Conservation (phyloP, 2,329 filamentous ascomycete genomes). For the Calonectria hongkongensis region DNA sequence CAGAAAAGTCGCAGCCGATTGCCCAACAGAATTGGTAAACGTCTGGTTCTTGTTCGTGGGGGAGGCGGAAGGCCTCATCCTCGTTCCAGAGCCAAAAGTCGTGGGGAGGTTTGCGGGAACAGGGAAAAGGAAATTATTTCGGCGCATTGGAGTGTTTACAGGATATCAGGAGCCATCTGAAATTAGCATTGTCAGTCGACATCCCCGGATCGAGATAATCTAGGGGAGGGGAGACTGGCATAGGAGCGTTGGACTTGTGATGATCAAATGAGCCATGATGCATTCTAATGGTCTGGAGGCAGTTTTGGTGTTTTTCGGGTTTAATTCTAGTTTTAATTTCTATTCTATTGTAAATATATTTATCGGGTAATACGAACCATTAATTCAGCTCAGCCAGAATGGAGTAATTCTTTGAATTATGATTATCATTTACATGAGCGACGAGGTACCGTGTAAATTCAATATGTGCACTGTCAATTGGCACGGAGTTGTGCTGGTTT, state of each 20-base stretch:
- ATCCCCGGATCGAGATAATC: background rate
- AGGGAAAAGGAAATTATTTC: background rate
- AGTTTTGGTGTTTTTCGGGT: background rate
- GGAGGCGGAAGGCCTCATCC: background rate
- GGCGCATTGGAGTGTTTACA: slow-evolving; percentile 1
- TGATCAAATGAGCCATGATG: background rate
- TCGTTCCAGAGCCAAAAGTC: background rate
- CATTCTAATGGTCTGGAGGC: background rate
- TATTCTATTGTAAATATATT: background rate
- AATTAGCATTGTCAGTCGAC: background rate
- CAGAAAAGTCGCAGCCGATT: background rate
- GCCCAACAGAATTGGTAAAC: background rate
- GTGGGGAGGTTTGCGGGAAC: background rate
- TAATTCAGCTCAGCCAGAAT: background rate
- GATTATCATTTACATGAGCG: too few species aligned
- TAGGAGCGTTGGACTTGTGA: background rate
- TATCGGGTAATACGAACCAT: background rate
- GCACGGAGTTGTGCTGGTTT: background rate
- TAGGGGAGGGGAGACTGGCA: too few species aligned
- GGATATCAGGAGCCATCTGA: background rate
- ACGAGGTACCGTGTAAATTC: background rate
- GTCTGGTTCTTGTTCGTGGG: slow-evolving; percentile 13
- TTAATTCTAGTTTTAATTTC: background rate
- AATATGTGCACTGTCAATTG: background rate
- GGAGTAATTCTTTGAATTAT: background rate